Percentiles rank a stretch among this genome's conserved stretches.
Conservation (phyloP, 2,329 filamentous ascomycete species). For the Tolypocladium ovalisporum region DNA sequence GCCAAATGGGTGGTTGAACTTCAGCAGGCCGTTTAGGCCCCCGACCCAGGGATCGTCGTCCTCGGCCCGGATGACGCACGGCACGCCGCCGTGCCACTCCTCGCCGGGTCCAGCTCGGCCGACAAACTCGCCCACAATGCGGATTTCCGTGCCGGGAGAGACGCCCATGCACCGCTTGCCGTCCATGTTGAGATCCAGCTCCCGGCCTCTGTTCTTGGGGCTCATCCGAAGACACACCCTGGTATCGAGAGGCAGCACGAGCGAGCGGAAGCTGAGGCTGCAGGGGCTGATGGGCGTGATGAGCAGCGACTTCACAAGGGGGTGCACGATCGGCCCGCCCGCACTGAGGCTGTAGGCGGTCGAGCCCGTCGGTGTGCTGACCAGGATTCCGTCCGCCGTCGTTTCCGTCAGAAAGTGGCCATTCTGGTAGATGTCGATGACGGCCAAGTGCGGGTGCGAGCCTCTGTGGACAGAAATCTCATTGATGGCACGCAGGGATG, state of each 20-base stretch:
- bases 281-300: slow-evolving; percentile 92
- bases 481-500: slow-evolving; percentile 67
- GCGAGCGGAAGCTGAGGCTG: slow-evolving; percentile 80
- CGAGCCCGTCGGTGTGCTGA: slow-evolving; percentile 87
- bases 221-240: slow-evolving; percentile 74
- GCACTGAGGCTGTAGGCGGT: slow-evolving; percentile 93
- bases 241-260: slow-evolving; percentile 80
- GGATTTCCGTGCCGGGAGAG: slow-evolving; percentile 69
- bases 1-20: slow-evolving; percentile 97
- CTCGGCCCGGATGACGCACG: slow-evolving; percentile 70
- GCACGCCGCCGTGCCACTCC: slow-evolving; percentile 69
- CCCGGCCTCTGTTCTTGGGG: slow-evolving; percentile 64
- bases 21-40: slow-evolving; percentile 81
- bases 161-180: slow-evolving; percentile 60
- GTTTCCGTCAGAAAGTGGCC: slow-evolving; percentile 86
- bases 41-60: slow-evolving; percentile 94
- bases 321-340: slow-evolving; percentile 89
- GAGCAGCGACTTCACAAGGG: slow-evolving; percentile 76
- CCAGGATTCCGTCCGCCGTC: slow-evolving; percentile 88
- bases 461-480: slow-evolving; percentile 91
- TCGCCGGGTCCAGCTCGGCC: slow-evolving; percentile 27
- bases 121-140: slow-evolving; percentile 79
- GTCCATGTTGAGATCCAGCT: slow-evolving; percentile 71
- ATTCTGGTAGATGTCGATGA: slow-evolving; percentile 86
- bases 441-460: slow-evolving; percentile 76